Evolutionary conservation across 1,284 basidiomycete species (phyloP), one percentile per base, ranked within the genome.

Genomic region (Laetiporus sulphureus): DNA sequence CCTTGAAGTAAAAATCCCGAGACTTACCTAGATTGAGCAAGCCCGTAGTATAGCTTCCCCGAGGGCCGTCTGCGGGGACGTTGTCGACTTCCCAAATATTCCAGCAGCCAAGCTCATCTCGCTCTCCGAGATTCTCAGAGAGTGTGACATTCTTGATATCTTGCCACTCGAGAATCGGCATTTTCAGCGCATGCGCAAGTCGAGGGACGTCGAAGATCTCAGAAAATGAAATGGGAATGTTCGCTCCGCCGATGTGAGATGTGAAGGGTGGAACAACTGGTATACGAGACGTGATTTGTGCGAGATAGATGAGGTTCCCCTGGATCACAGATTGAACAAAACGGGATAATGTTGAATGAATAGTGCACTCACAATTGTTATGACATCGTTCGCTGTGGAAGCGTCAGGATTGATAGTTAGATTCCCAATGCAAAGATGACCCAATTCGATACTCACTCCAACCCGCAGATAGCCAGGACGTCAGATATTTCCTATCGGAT

Each of bases 41-140:
- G 0, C 50, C 37, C 1, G 72, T 63, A 2, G 68, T 63, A 21
- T 53, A 50, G 49, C 71, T 77, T n/a, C 55, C 47, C n/a, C 79
- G 70, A 15, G 79, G 69, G 4, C 51, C 50, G 7, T 54, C 42
- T 13, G 73, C 67, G 4, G 53, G 50, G 10, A 35, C 52, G 49
- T 49, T 74, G 67, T 20, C 72, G 63, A 37, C 63, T 63, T 56
- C 63, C 74, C 72, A 77, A 10, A 72, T 58, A 51, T 69, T 72
- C 82, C 81, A 84, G 58, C 82, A 85, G 10, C 82, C 82, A 22
- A 85, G 47, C n/a, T 72, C 66, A 27, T 85, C 81, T 10, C 24
- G 37, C 27, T 48, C 21, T 1, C 19, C 21, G 6, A 39, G 33
- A 10, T 32, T 19, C 32, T 56, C 54, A 11, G 47, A 33, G 37